A percentile compares a stretch with the other conserved stretches of the same genome.
phyloP scores from a whole-genome alignment of 371 early-diverging fungal species.

The Mucor mucedo region DNA sequence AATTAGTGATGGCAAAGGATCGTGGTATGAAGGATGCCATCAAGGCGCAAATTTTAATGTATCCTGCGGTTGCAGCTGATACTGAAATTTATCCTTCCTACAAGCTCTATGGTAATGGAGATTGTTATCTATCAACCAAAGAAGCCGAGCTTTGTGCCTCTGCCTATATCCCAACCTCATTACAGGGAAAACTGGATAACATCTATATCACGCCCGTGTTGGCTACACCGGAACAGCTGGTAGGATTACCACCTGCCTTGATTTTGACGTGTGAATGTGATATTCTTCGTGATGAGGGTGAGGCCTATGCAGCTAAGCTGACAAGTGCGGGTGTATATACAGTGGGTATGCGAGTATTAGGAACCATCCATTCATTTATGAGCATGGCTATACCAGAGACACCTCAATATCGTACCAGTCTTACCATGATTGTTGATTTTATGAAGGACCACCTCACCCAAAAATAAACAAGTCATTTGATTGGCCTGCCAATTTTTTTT shows the following conservation, averaged over 20 bases:
- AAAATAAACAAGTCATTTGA: constrained; percentile 8
- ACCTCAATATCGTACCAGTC: constrained; percentile 12
- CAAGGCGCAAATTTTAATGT: constrained; percentile 23
- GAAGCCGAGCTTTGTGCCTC: constrained; percentile 3
- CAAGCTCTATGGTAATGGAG: constrained; percentile 17
- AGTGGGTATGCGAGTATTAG: constrained; percentile 17
- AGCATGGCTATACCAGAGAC: constrained; percentile 17
- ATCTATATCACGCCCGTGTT: constrained; percentile 15
- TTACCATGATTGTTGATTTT: constrained; percentile 15
- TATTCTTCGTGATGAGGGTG: constrained; percentile 37
- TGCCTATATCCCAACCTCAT: constrained; percentile 15
- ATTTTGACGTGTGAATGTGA: constrained; percentile 28
- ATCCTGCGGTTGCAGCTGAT: constrained; percentile 20
- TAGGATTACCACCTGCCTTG: constrained; percentile 26
- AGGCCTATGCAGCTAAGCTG: constrained; percentile 24
- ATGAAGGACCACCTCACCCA: constrained; percentile 10
- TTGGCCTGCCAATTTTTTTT: constrained; percentile 10
- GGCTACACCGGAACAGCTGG: constrained; percentile 22
- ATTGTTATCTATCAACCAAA: constrained; percentile 9
- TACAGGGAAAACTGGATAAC: constrained; percentile 1
- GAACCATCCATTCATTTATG: constrained; percentile 29
- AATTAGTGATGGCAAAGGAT: constrained; percentile 29
- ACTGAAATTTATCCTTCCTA: constrained; percentile 11
- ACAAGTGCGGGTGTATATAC: constrained; percentile 27
- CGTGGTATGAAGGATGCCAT: constrained; percentile 13